Evolutionary conservation across 306 rosid genomes (phyloP).

Genomic region (Crataegus laevigata): DNA sequence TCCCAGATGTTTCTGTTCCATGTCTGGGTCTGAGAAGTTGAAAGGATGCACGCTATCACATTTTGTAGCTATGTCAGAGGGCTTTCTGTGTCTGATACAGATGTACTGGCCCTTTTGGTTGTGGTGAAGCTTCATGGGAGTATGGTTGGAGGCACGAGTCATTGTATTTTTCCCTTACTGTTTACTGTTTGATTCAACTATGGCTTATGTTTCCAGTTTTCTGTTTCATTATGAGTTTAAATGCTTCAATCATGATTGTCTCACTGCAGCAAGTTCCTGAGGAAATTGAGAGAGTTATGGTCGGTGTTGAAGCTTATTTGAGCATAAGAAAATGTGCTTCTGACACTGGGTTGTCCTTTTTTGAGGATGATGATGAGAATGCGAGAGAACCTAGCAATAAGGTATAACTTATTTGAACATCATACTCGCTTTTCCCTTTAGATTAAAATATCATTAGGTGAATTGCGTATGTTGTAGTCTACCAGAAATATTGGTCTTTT

Average conservation of each 20-base stretch:
- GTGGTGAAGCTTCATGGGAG: background rate
- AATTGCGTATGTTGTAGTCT: background rate
- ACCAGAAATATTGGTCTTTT: background rate
- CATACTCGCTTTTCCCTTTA: background rate
- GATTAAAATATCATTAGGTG: background rate
- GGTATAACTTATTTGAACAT: conserved; percentile 33
- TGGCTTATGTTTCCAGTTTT: background rate
- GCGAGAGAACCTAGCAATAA: conserved; percentile 44
- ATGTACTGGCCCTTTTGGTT: background rate
- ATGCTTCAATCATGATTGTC: background rate
- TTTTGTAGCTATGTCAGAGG: background rate
- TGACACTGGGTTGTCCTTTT: conserved; percentile 70
- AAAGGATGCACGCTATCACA: background rate
- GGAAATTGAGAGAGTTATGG: conserved; percentile 92
- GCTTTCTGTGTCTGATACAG: background rate
- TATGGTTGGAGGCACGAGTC: background rate
- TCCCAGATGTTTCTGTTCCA: background rate
- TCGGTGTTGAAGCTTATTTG: conserved; percentile 85
- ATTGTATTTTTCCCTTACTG: background rate
- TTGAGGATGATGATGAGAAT: conserved; percentile 61
- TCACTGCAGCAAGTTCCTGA: conserved; percentile 89
- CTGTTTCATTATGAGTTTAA: background rate
- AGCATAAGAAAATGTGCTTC: conserved; percentile 75
- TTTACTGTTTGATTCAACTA: background rate
- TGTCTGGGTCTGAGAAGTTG: background rate